Evolutionary conservation across 139 green algal species (phyloP).

Genomic region (Asterochloris erici): DNA sequence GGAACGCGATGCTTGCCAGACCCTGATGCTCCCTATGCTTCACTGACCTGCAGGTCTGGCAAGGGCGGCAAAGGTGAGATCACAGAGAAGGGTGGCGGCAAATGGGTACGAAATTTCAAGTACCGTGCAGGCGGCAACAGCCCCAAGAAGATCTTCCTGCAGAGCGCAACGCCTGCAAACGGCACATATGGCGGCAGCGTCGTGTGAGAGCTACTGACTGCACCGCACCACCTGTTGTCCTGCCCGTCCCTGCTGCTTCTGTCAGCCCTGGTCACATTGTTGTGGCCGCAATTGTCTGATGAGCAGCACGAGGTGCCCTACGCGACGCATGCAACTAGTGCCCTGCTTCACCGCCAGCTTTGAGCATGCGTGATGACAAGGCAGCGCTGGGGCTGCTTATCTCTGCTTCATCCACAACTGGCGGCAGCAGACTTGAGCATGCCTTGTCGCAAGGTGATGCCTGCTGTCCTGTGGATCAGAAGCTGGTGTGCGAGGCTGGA

Average conservation of each 20-base stretch:
- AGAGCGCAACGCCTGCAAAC: slow-evolving; percentile 46
- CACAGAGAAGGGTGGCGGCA: slow-evolving; percentile 44
- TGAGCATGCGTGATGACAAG: too few relatives aligned
- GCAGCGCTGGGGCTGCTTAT: too few relatives aligned
- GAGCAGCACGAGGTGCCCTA: too few relatives aligned
- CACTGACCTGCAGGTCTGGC: slow-evolving; percentile 44
- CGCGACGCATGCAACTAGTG: too few relatives aligned
- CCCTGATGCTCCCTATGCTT: neutral
- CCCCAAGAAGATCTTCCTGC: slow-evolving; percentile 72
- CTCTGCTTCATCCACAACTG: too few relatives aligned
- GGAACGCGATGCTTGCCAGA: neutral
- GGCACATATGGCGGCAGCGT: slow-evolving; percentile 47
- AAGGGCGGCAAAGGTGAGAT: slow-evolving; percentile 69
- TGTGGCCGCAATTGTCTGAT: too few relatives aligned
- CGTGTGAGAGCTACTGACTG: neutral
- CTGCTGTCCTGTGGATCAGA: too few relatives aligned
- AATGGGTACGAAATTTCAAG: slow-evolving; percentile 76
- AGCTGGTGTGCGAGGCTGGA: too few relatives aligned
- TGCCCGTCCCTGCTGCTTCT: neutral
- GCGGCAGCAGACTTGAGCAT: too few relatives aligned
- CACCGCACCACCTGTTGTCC: neutral
- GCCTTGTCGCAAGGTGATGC: too few relatives aligned
- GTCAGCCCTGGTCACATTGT: too few relatives aligned
- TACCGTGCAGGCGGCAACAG: slow-evolving; percentile 61
- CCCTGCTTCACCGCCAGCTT: too few relatives aligned